Base-by-base conservation (phyloP, 805 yeast genomes). In the Spathaspora sp. region DNA sequence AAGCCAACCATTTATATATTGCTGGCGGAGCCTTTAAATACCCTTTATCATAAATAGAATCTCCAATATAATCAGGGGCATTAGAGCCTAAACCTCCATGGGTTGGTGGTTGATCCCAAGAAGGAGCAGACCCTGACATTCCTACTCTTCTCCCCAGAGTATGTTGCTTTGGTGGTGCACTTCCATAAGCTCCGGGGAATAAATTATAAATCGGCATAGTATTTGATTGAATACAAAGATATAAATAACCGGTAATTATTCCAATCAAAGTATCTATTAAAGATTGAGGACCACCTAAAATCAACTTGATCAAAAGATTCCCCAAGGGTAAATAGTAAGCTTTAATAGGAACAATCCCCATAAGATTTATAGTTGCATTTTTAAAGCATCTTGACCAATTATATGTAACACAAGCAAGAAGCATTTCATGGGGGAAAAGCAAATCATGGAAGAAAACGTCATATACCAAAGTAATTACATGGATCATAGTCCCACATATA, bases 381-480 rank as follows among this genome's bases (percentile, higher is more conserved):
- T 82, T 77, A 62, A 75, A 79, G 17, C 76, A 72, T 42, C 86
- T 68, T 26, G 86, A 78, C 88, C 89, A 85, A 20, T 84, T 76
- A 60, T 75, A 82, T 3, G 85, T 80, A 45, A 83, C 70, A 46
- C 86, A 81, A 16, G 82, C 75, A 39, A 80, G 61, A 56, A 83
- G 69, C 51, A 79, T 77, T 42, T 60, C 60, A 57, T 73, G 77
- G 1, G 56, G 49, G 14, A 63, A 60, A 28, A 55, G 48, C 46
- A 52, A 55, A 17, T 19, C 18, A 2, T 53, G 46, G 42, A 57
- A 58, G 61, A 70, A 49, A 55, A 62, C 26, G 57, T 51, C 17
- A 56, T 60, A 20, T 75, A 69, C 48, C 58, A 53, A 53, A 5
- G 80, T 61, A 5, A 64, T 49, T 2, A 70, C 19, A n/a, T 77